Percentiles rank a stretch among this genome's conserved stretches.
Evolutionary conservation across 2,329 filamentous ascomycete species (phyloP).

Genomic region (Alternaria arborescens): DNA sequence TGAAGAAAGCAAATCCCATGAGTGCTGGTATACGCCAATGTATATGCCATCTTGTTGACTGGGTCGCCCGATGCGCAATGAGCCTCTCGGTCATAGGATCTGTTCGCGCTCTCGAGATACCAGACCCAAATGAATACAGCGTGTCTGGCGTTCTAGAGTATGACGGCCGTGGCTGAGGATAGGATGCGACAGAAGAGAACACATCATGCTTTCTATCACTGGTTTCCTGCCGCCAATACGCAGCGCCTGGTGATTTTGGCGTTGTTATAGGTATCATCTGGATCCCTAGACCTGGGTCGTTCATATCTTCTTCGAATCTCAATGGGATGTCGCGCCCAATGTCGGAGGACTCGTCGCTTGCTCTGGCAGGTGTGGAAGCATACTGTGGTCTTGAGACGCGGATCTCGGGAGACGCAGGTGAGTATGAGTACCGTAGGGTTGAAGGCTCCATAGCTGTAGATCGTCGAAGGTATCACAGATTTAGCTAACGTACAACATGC

Average conservation of each 20-base stretch:
- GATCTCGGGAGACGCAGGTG: conserved; percentile 31
- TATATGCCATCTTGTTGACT: conserved; percentile 42
- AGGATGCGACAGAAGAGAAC: conserved; percentile 29
- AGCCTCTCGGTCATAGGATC: conserved; percentile 43
- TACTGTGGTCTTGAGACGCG: conserved; percentile 25
- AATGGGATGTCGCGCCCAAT: conserved; percentile 21
- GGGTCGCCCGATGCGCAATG: conserved; percentile 43
- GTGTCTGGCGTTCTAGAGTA: conserved; percentile 34
- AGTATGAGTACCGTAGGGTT: conserved; percentile 14
- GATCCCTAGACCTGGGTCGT: conserved; percentile 38
- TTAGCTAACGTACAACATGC: neutral
- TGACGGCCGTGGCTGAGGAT: conserved; percentile 18
- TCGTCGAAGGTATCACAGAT: neutral
- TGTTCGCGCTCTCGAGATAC: conserved; percentile 33
- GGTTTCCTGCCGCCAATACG: conserved; percentile 25
- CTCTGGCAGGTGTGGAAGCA: conserved; percentile 24
- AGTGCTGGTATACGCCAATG: conserved; percentile 50
- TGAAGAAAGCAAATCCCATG: conserved; percentile 38
- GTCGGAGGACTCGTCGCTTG: conserved; percentile 26
- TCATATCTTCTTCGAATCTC: conserved; percentile 26
- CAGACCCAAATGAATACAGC: conserved; percentile 29
- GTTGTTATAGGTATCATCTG: conserved; percentile 35
- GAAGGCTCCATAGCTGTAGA: conserved; percentile 13
- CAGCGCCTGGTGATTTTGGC: conserved; percentile 33
- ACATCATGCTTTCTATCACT: conserved; percentile 24